Evolutionary conservation across 108 stramenopile genomes (phyloP).

Genomic region (Pseudonitzschia delicatissima): DNA sequence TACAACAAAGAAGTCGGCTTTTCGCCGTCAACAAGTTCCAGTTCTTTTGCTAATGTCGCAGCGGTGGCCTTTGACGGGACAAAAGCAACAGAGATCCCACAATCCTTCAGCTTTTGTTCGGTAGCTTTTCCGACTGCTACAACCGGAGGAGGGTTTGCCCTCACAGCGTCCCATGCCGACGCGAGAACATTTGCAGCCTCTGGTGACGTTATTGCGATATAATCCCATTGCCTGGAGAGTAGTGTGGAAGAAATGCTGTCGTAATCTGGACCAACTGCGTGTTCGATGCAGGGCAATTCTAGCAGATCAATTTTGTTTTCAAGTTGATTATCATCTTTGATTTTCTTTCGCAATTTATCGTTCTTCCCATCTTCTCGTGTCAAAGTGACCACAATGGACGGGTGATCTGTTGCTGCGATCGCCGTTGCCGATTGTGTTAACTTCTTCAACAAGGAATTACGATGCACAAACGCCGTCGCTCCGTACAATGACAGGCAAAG

Average conservation of each 20-base stretch:
- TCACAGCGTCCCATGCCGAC: constrained; percentile 51
- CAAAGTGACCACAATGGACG: constrained; percentile 41
- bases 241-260: constrained; percentile 42
- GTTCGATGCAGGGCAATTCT: constrained; percentile 84
- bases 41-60: constrained; percentile 56
- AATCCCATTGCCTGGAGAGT: constrained; percentile 49
- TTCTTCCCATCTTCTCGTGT: constrained; percentile 88
- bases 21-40: constrained; percentile 38
- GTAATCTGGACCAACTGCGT: constrained; percentile 73
- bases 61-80: constrained; percentile 79
- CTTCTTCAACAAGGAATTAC: background rate
- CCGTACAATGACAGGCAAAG: no score
- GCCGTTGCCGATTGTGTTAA: background rate
- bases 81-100: constrained; percentile 63
- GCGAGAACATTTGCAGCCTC: constrained; percentile 79
- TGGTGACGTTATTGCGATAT: constrained; percentile 80
- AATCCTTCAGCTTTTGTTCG: constrained; percentile 38
- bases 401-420: background rate
- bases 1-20: constrained; percentile 57
- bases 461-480: background rate
- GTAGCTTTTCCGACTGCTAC: constrained; percentile 85
- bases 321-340: constrained; percentile 23
- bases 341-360: constrained; percentile 51
- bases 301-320: constrained; percentile 31
- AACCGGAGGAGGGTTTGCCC: constrained; percentile 39